Evolutionary conservation across 1,284 basidiomycete species (phyloP), one percentile per base, ranked within the genome.

Genomic region (Leccinum angustisporum): DNA sequence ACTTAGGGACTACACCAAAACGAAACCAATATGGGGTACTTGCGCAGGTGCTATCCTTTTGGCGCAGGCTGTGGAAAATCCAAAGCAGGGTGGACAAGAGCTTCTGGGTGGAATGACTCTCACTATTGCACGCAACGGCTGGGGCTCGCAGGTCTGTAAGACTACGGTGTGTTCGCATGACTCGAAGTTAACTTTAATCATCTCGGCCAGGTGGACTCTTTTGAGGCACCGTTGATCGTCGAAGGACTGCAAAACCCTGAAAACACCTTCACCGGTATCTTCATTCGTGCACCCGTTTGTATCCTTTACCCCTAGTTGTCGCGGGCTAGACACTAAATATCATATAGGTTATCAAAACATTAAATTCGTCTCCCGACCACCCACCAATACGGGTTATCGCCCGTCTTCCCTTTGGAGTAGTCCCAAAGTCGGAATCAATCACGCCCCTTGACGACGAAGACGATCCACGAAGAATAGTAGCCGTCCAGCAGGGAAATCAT

Each of bases 21-120:
- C 73, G 0, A 92, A 89, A 68, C 88, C 94, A 0, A 86, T 96
- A 1, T 99, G 95, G 94, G 97, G 97, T 3, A 98, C 96, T 0
- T 99, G 97, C 75, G 97, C 97, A 0, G 97, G 97, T 18, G 96
- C 97, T 67, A 98, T 99, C 66, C 81, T 98, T 56, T 85, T 98
- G 51, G 85, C 93, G 3, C 81, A 87, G 65, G 76, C 80, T 8
- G 83, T 93, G 14, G 86, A 88, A 64, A 90, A 91, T 55, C 85
- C 88, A 11, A 97, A 96, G 80, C 90, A 87, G 70, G 93, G 92
- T 46, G 93, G 94, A 2, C 94, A 95, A 76, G 91, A 95, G 67
- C 80, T 96, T 13, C 80, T 98, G 18, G 90, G 90, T 31, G 95
- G 92, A 16, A 85, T 98, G 63, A 87, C 90, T 16, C 81, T 97